Percentiles rank a stretch among this genome's conserved stretches.
phyloP scores from a whole-genome alignment of 768 basidiomycete species.

The Mycena filopes region DNA sequence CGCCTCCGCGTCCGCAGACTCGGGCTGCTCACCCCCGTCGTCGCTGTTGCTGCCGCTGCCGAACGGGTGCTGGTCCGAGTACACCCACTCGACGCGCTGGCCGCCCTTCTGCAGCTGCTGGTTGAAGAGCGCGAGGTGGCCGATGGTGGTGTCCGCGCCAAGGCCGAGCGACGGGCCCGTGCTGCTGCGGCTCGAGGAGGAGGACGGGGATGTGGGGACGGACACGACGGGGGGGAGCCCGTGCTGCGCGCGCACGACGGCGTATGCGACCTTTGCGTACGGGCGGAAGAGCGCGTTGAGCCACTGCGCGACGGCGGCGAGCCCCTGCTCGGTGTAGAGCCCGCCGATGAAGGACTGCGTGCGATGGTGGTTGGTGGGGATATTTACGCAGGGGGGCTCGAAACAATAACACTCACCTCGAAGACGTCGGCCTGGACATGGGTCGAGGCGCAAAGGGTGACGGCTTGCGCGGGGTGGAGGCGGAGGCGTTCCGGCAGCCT shows the following conservation, averaged over 20 bases:
- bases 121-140: conserved; percentile 85
- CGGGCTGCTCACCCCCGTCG: background rate
- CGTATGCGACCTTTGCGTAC: conserved; percentile 71
- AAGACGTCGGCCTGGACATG: conserved; percentile 88
- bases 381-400: background rate
- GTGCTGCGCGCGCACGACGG: conserved; percentile 71
- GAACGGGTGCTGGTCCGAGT: conserved; percentile 51
- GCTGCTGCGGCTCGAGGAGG: conserved; percentile 29
- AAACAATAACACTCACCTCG: conserved; percentile 58
- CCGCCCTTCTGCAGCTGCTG: conserved; percentile 72
- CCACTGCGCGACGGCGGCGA: conserved; percentile 67
- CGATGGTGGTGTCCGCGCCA: conserved; percentile 47
- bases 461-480: conserved; percentile 77
- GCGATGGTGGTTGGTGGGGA: too few species aligned
- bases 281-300: conserved; percentile 70
- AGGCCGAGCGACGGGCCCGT: conserved; percentile 21
- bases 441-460: conserved; percentile 73
- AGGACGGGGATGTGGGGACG: conserved; percentile 36
- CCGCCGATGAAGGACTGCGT: conserved; percentile 83
- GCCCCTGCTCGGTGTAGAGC: conserved; percentile 75
- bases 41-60: background rate
- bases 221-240: conserved; percentile 62
- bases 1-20: conserved; percentile 28
- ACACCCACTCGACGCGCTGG: conserved; percentile 77
- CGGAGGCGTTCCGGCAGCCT: conserved; percentile 68